Base-by-base conservation (phyloP, 768 basidiomycete species). In the Lactifluus rugatus region DNA sequence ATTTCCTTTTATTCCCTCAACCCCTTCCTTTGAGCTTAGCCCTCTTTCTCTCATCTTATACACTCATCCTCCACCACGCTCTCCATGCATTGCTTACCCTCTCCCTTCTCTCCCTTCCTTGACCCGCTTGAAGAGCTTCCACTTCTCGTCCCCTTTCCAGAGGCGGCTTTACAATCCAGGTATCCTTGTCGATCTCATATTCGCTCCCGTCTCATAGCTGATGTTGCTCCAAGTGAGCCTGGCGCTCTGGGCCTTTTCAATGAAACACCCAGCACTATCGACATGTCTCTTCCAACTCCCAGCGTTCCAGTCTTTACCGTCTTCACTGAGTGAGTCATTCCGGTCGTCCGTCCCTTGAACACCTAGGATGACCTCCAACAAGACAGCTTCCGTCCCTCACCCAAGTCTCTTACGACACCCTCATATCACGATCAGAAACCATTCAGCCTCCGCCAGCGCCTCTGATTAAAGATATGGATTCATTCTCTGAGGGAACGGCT, bases 401-500 rank as follows among this genome's bases (percentile, higher is more conserved):
- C 26, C 49, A 47, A 26, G 34, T 42, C 47, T 44, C 51, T 52
- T 54, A 55, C 53, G 58, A 61, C 32, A 41, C 48, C 41, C 47
- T 41, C 32, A 8, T 60, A 19, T 42, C 42, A 23, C 58, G 55
- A 54, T 52, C 67, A 61, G 68, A 67, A 42, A 58, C 64, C 9
- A 61, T 61, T 54, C 53, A 52, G 52, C 60, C 57, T 51, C 56
- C 56, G 34, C 75, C 78, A 3, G 78, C 81, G 28, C 81, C 81
- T 10, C 65, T 73, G 57, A 64, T 83, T 65, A 81, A 78, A 68
- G 81, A 83, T 65, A 66, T 76, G 32, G 81, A 82, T 60, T 77
- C 79, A 54, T 83, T 83, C 71, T 80, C 79, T n/a, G 80, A 81
- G 48, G 81, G 81, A 32, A 79, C 78, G 9, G 75, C 73, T 16